phyloP scores from a whole-genome alignment of 1,139 yeast species.

The Kodamaea sp. region DNA sequence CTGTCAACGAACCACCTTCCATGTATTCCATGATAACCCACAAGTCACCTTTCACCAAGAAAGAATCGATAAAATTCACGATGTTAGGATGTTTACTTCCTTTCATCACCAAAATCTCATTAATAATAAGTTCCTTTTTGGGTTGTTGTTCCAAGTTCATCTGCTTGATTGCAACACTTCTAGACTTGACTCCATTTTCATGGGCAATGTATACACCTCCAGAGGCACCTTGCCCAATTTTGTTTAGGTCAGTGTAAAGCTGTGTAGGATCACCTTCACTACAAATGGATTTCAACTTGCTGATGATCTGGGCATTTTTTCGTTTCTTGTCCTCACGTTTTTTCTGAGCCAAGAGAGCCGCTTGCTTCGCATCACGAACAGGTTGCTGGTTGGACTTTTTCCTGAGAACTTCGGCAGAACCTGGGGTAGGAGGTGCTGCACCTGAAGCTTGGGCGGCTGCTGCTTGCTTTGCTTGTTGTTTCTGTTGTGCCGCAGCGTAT shows the following conservation, averaged over 20 bases:
- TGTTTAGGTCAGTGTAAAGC: constrained; percentile 65
- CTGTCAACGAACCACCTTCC: constrained; percentile 97
- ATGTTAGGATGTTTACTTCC: constrained; percentile 88
- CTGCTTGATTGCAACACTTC: constrained; percentile 89
- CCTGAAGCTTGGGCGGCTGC: constrained; percentile 5
- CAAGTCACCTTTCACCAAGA: constrained; percentile 68
- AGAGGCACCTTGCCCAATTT: constrained; percentile 97
- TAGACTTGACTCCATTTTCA: constrained; percentile 53
- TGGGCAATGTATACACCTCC: constrained; percentile 97
- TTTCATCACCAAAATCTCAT: constrained; percentile 92
- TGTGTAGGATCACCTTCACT: constrained; percentile 85
- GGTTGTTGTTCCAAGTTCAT: constrained; percentile 94
- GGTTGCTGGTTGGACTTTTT: constrained; percentile 33
- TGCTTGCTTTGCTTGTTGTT: constrained; percentile 11
- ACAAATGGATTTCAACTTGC: constrained; percentile 74
- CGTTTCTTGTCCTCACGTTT: constrained; percentile 75
- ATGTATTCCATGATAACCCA: constrained; percentile 99
- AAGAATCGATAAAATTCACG: constrained; percentile 89
- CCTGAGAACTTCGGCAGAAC: constrained; percentile 9
- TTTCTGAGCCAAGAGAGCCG: constrained; percentile 59
- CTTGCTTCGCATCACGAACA: constrained; percentile 56
- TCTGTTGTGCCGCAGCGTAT: constrained; percentile 11
- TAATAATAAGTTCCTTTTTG: constrained; percentile 86
- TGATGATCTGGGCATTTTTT: constrained; percentile 67
- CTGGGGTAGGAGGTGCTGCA: background rate